Conservation (phyloP, 2,329 filamentous ascomycete genomes). For the Stylonectria norvegica region DNA sequence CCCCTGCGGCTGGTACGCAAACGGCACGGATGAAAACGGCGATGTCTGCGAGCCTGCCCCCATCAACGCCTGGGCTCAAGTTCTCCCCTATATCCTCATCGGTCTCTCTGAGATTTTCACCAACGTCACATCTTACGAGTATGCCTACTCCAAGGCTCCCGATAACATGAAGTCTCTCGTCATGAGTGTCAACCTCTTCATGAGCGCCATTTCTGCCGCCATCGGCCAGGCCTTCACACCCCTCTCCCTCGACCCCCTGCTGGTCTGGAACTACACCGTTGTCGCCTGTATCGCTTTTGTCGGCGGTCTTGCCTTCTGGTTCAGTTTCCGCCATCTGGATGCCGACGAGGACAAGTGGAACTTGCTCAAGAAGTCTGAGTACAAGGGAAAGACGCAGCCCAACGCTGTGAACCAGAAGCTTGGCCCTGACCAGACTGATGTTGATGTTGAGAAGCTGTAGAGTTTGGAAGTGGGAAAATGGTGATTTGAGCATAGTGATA, state of each 20-base stretch:
- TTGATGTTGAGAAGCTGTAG: conserved; percentile 17
- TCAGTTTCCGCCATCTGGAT: conserved; percentile 64
- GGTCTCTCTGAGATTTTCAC: conserved; percentile 53
- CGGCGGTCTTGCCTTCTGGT: conserved; percentile 65
- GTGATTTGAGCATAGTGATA: too few species aligned
- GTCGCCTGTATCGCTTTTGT: conserved; percentile 60
- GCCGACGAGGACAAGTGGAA: conserved; percentile 67
- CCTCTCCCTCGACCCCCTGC: conserved; percentile 59
- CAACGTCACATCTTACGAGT: conserved; percentile 63
- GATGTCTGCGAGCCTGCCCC: conserved; percentile 49
- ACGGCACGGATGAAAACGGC: conserved; percentile 21
- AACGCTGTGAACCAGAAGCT: conserved; percentile 32
- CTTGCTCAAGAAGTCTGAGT: conserved; percentile 49
- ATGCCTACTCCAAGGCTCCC: conserved; percentile 74
- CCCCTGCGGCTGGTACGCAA: conserved; percentile 56
- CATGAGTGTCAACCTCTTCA: conserved; percentile 65
- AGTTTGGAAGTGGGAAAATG: too few species aligned
- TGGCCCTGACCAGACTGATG: conserved; percentile 13
- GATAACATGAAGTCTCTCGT: conserved; percentile 80
- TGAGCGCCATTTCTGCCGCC: conserved; percentile 65
- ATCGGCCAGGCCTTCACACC: conserved; percentile 66
- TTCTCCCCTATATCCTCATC: conserved; percentile 48
- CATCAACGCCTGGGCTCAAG: conserved; percentile 64
- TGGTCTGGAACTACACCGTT: conserved; percentile 69
- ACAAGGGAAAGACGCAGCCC: conserved; percentile 39